Conservation (phyloP, 352 stramenopile species). For the Pythium sukuiense region DNA sequence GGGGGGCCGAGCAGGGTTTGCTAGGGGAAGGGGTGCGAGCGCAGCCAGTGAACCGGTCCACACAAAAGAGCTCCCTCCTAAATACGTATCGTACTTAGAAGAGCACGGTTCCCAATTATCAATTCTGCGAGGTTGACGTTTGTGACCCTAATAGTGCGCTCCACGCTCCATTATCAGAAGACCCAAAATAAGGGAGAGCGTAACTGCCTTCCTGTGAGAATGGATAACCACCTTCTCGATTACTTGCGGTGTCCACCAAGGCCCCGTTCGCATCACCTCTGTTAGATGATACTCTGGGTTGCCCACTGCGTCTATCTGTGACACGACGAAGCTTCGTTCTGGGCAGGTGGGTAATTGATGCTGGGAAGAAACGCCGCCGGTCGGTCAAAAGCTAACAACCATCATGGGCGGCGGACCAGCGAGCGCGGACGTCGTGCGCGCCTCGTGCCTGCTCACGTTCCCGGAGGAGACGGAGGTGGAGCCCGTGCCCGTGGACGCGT, state of each 20-base stretch:
- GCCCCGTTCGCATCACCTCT: background rate
- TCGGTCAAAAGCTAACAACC: background rate
- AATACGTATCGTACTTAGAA: constrained; percentile 11
- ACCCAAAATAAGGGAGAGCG: constrained; percentile 15
- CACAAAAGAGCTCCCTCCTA: background rate
- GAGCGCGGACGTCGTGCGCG: constrained; percentile 72
- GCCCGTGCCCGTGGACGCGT: constrained; percentile 79
- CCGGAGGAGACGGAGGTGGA: constrained; percentile 64
- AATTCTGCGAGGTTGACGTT: background rate
- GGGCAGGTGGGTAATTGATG: background rate
- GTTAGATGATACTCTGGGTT: background rate
- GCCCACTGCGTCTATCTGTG: constrained; percentile 1
- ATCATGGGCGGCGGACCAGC: constrained; percentile 69
- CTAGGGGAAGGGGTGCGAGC: constrained; percentile 27
- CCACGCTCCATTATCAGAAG: constrained; percentile 4
- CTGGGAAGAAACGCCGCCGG: constrained; percentile 1
- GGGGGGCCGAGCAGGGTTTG: constrained; percentile 1
- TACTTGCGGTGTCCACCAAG: background rate
- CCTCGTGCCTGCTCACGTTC: constrained; percentile 84
- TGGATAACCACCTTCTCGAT: background rate
- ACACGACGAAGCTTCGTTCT: background rate
- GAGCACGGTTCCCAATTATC: background rate
- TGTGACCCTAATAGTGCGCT: constrained; percentile 13
- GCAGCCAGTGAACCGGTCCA: constrained; percentile 30
- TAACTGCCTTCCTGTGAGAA: background rate